Evolutionary conservation across 176 grass and related monocot genomes (phyloP).

Genomic region (Juncus effusus): DNA sequence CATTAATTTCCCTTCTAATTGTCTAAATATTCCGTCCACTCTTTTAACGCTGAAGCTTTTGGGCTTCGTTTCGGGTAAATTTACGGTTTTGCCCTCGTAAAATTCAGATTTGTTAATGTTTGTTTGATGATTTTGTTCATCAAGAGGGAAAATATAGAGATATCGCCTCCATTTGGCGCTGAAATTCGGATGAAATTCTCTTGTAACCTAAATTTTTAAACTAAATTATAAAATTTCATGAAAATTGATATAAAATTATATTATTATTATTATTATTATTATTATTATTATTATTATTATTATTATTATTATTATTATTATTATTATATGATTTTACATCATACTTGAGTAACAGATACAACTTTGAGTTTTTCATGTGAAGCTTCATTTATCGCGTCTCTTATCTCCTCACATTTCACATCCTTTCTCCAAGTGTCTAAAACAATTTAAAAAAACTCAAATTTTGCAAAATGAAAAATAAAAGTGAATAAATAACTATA

Average conservation of each 20-base stretch:
- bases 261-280: too few relatives aligned
- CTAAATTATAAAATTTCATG: background rate
- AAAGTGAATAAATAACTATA: background rate
- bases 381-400: constrained; percentile 45
- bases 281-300: too few relatives aligned
- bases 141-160: constrained; percentile 86
- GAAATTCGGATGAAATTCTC: constrained; percentile 97
- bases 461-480: constrained; percentile 7
- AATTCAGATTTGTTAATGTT: too few relatives aligned
- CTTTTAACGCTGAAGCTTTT: constrained; percentile 64
- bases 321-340: background rate
- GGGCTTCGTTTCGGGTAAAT: constrained; percentile 22
- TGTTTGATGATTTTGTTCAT: too few relatives aligned
- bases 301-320: too few relatives aligned
- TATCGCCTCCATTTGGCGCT: constrained; percentile 86
- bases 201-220: constrained; percentile 52
- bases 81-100: background rate
- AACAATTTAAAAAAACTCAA: constrained; percentile 19
- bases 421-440: constrained; percentile 96
- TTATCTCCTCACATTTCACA: constrained; percentile 54
- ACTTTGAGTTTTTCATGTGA: constrained; percentile 48
- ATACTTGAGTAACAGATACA: constrained; percentile 69
- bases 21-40: constrained; percentile 66
- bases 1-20: constrained; percentile 63
- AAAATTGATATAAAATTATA: too few relatives aligned